These are phyloP conservation scores for Platanus orientalis DNA, from an alignment of 164 flowering plant species.

Conservation along the genomic window DNA sequence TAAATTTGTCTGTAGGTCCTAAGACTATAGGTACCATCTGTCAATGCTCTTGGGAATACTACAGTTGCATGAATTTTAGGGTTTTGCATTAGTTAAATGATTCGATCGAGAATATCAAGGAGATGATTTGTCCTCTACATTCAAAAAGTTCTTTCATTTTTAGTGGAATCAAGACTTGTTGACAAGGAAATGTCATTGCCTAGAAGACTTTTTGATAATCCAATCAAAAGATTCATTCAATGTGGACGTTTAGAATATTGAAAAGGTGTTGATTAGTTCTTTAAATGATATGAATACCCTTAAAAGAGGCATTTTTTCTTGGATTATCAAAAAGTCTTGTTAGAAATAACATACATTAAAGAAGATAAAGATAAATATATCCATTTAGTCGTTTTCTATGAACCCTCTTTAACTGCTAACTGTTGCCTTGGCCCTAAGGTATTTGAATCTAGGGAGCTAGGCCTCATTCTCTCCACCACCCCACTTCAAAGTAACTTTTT, in stretches of 20 bases:
- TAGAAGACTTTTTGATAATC: no score
- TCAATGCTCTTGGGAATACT: slow-evolving; percentile 12
- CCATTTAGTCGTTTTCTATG: not conserved
- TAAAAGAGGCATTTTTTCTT: no score
- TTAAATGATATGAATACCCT: no score
- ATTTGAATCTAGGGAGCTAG: slow-evolving; percentile 1
- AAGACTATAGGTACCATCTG: not conserved
- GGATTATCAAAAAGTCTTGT: not conserved
- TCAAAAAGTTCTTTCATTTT: slow-evolving; percentile 2
- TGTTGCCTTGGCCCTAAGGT: slow-evolving; percentile 16
- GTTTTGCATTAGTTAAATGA: slow-evolving; percentile 8
- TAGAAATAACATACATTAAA: not conserved
- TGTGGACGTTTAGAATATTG: no score
- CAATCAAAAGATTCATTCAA: no score
- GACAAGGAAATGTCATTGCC: no score
- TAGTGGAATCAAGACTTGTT: no score
- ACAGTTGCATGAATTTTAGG: slow-evolving; percentile 9
- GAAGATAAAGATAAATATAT: not conserved
- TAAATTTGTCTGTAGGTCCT: not conserved
- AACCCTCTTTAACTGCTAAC: slow-evolving; percentile 11
- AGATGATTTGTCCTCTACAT: slow-evolving; percentile 3
- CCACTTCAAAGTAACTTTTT: not conserved
- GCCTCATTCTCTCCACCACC: not conserved
- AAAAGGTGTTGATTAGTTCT: no score
- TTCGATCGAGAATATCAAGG: not conserved